phyloP scores from a whole-genome alignment of 2,329 filamentous ascomycete genomes.

The Stagonosporopsis vannaccii region DNA sequence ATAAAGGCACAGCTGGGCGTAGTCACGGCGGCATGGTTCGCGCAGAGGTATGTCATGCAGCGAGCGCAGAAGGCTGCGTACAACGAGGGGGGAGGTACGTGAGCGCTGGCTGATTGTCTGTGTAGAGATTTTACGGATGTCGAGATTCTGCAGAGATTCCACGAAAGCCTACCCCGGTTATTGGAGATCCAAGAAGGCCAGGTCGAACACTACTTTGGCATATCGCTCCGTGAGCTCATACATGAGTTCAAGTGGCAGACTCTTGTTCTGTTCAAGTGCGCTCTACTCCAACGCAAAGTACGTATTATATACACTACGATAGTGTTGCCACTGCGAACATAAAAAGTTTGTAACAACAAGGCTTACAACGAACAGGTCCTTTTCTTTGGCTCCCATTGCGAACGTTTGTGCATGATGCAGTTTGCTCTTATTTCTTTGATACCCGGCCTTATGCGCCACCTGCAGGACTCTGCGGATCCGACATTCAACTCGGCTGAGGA shows the following conservation, averaged over 20 bases:
- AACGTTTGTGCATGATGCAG: constrained; percentile 96
- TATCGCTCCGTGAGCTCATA: constrained; percentile 86
- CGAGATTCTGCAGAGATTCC: constrained; percentile 88
- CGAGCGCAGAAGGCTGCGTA: not conserved
- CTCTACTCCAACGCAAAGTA: constrained; percentile 93
- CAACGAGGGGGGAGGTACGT: not conserved
- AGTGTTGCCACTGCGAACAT: not conserved
- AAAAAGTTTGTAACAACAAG: not conserved
- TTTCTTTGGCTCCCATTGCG: constrained; percentile 96
- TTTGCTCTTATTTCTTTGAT: constrained; percentile 96
- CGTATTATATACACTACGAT: not conserved
- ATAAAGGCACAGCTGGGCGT: constrained; percentile 87
- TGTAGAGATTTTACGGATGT: constrained; percentile 80
- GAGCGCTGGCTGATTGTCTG: constrained; percentile 20
- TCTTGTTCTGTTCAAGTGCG: constrained; percentile 90
- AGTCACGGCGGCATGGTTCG: constrained; percentile 96
- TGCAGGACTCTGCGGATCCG: constrained; percentile 97
- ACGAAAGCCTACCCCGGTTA: constrained; percentile 77
- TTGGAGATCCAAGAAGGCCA: constrained; percentile 71
- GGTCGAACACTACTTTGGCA: constrained; percentile 82
- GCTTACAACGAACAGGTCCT: constrained; percentile 73
- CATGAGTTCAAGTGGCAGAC: constrained; percentile 96
- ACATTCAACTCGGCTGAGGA: constrained; percentile 84
- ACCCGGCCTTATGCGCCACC: constrained; percentile 85
- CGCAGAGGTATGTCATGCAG: constrained; percentile 68